phyloP scores from a whole-genome alignment of 179 eudicot species.

The Sideroxylon spinosum region DNA sequence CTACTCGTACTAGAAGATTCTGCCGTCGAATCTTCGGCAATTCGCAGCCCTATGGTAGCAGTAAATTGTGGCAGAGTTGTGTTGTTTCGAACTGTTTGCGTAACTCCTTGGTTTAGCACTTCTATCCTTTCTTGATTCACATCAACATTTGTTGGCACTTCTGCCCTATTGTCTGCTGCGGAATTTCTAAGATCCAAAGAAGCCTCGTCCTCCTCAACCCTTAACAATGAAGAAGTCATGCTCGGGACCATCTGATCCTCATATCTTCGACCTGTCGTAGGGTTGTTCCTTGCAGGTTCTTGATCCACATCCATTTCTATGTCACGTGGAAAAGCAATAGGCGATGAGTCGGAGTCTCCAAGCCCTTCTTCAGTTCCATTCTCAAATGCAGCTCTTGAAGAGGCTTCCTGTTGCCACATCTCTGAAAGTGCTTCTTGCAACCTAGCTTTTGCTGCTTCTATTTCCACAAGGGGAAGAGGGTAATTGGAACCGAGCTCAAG shows the following conservation, averaged over 20 bases:
- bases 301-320: conserved; percentile 69
- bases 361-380: conserved; percentile 95
- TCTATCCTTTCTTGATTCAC: conserved; percentile 36
- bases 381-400: conserved; percentile 67
- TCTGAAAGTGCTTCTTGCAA: conserved; percentile 69
- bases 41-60: conserved; percentile 36
- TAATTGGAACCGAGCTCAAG: conserved; percentile 90
- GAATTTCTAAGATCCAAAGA: conserved; percentile 48
- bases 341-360: conserved; percentile 79
- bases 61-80: conserved; percentile 35
- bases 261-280: conserved; percentile 37
- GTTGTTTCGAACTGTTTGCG: conserved; percentile 24
- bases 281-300: conserved; percentile 44
- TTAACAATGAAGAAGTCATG: conserved; percentile 64
- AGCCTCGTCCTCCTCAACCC: conserved; percentile 62
- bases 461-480: conserved; percentile 72
- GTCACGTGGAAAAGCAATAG: conserved; percentile 71
- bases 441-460: conserved; percentile 73
- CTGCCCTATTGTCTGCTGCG: conserved; percentile 56
- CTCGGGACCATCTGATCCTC: conserved; percentile 99
- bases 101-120: conserved; percentile 23
- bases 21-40: conserved; percentile 58
- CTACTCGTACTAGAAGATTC: conserved; percentile 61
- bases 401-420: conserved; percentile 92
- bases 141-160: conserved; percentile 58